phyloP scores from a whole-genome alignment of 305 asterid genomes.

The Plantago lanceolata region DNA sequence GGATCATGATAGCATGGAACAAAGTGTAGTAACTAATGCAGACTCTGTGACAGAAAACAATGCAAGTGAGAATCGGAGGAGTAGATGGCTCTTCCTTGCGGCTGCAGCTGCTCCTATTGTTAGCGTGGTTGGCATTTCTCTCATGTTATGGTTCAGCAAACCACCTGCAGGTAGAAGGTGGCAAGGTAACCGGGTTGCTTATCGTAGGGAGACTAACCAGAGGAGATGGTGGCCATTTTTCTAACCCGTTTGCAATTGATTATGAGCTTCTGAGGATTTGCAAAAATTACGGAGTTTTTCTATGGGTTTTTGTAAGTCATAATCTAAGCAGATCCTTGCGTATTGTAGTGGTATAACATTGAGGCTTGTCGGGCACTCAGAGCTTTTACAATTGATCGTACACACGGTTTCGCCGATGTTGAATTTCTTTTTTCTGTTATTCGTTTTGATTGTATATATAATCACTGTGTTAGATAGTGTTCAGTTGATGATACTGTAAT shows the following conservation, averaged over 20 bases:
- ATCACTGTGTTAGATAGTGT: too few species aligned
- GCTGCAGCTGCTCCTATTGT: constrained; percentile 65
- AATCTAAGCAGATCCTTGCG: constrained; percentile 1
- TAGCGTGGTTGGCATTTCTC: constrained; percentile 58
- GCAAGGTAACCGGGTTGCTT: constrained; percentile 27
- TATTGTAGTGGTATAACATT: background rate
- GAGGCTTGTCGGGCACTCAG: background rate
- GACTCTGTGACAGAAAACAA: constrained; percentile 25
- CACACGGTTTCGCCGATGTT: too few species aligned
- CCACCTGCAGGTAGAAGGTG: constrained; percentile 39
- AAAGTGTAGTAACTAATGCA: constrained; percentile 27
- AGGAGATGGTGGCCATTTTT: constrained; percentile 71
- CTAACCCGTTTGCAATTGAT: constrained; percentile 26
- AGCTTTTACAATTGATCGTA: too few species aligned
- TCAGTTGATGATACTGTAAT: too few species aligned
- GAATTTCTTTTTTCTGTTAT: too few species aligned
- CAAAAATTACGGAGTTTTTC: background rate
- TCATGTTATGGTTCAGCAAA: constrained; percentile 59
- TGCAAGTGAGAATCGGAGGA: constrained; percentile 29
- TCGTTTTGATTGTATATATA: too few species aligned
- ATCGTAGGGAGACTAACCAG: constrained; percentile 38
- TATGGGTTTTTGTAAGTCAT: background rate
- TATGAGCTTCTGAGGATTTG: background rate
- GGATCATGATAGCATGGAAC: constrained; percentile 13
- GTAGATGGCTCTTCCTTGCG: constrained; percentile 57